Base-by-base conservation (phyloP, 225 moss, liverwort and hornwort species). In the Climacium dendroides region DNA sequence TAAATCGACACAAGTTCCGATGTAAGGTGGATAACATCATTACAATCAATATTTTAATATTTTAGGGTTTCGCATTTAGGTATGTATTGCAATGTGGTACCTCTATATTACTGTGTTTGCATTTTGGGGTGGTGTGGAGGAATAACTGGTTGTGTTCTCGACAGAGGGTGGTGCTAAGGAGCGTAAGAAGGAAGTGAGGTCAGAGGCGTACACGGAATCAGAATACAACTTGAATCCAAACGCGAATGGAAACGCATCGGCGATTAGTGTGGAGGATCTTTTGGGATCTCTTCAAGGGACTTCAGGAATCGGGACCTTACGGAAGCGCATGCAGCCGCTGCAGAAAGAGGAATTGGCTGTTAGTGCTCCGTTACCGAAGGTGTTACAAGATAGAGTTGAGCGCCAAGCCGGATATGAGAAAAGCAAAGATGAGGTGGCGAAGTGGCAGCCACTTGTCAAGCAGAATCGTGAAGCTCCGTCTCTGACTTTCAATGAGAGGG, bases 261-360 rank as follows among this genome's bases (percentile, higher is more conserved):
- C 88, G 22, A 89, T 99, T 43, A 96, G 93, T 66, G 94, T 95
- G 70, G 92, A 96, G 74, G 99, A 97, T 86, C 86, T 99, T 85
- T 92, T 97, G 91, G 94, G 93, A 59, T 92, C 96, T 8, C 89
- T 97, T 53, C 92, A 94, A 81, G 94, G 90, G 54, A 85, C 91
- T 43, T 84, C 96, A 82, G 97, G 99, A 71, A 93, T 97, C 87
- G 94, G 95, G 48, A 74, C 92, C 60, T 84, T 97, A 47, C 93
- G 96, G 72, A 99, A 97, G 89, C 94, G 96, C 53, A 96, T 96
- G 96, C 92, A 93, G 80, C 95, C 97, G 61, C 70, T 99, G 90
- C 91, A 94, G 86, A 95, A 87, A 81, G 93, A 92, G 78, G 92
- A 91, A 29, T 89, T 87, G 60, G 94, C 93, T 48, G 53, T 96